phyloP scores from a whole-genome alignment of 106 monocot species.

The Ottelia alismoides region DNA sequence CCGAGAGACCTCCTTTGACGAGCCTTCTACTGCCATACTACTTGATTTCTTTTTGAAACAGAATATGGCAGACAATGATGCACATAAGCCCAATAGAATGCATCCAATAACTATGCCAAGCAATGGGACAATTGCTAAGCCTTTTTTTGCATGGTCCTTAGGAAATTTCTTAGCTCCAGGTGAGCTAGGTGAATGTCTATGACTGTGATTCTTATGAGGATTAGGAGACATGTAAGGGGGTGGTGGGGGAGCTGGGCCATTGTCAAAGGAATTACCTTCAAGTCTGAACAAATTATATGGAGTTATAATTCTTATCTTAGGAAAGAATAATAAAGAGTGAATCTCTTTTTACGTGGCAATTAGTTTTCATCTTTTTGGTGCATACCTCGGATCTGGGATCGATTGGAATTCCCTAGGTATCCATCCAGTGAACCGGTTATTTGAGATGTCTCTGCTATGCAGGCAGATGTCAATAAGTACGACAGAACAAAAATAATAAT shows the following conservation, averaged over 20 bases:
- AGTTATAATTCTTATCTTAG: no score
- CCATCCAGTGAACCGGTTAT: slow-evolving; percentile 80
- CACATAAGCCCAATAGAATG: slow-evolving; percentile 12
- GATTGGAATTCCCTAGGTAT: slow-evolving; percentile 62
- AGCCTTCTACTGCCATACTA: slow-evolving; percentile 11
- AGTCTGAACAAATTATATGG: slow-evolving; percentile 16
- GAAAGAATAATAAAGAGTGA: no score
- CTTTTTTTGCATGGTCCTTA: slow-evolving; percentile 12
- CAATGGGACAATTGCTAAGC: slow-evolving; percentile 20
- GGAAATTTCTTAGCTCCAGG: slow-evolving; percentile 4
- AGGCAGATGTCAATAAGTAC: slow-evolving; percentile 1
- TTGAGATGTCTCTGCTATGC: slow-evolving; percentile 59
- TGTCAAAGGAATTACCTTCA: slow-evolving; percentile 64
- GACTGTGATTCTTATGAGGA: slow-evolving; percentile 20
- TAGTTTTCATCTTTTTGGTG: no score
- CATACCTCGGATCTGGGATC: slow-evolving; percentile 67
- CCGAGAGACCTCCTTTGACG: slow-evolving; percentile 8
- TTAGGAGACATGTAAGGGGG: slow-evolving; percentile 50
- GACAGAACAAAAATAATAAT: not conserved
- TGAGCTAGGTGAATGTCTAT: slow-evolving; percentile 17
- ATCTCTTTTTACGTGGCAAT: no score
- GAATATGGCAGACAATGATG: slow-evolving; percentile 19
- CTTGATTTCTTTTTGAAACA: slow-evolving; percentile 12
- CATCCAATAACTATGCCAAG: slow-evolving; percentile 37
- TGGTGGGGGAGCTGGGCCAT: slow-evolving; percentile 61